Base-by-base conservation (phyloP, 805 yeast genomes). In the Wickerhamiella qilinensis region DNA sequence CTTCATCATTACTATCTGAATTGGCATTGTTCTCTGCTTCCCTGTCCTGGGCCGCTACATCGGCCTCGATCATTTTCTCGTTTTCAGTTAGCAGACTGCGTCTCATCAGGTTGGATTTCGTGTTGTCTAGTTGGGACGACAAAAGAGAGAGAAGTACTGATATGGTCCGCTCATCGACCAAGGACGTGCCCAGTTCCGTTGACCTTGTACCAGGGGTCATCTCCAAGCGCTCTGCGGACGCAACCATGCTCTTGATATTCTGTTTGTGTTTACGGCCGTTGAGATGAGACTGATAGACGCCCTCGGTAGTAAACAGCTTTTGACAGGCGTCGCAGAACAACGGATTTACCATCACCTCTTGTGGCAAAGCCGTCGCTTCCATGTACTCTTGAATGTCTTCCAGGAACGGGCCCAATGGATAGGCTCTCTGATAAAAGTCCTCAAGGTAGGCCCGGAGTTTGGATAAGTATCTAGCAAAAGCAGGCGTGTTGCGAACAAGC, bases 201-300 rank as follows among this genome's bases (percentile, higher is more conserved):
- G 15, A 8, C 7, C 14, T 6, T 8, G 7, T 7, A 28, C 30
- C 16, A n/a, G n/a, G n/a, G n/a, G n/a, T n/a, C 25, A 22, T 22
- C 11, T 6, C 25, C 25, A 22, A 11, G 9, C 11, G 25, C 12
- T 22, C 27, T 22, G 27, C 27, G 7, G 32, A 7, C 12, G 19
- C 11, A 33, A 36, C 33, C 40, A n/a, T n/a, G n/a, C n/a, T n/a
- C 25, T 40, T 38, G 0, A 47, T 52, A 29, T 72, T 72, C 46
- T 73, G 77, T 40, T 65, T 59, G 53, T 88, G 96, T 47, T 76
- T 77, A 52, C 79, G 81, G 1, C 94, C 93, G 1, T 49, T 43
- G 20, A 83, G 55, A 62, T 88, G 96, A 2, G 70, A 75, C 3
- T 67, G 57, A 52, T 64, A 85, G 0, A 81, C 91, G 0, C 84